phyloP scores from a whole-genome alignment of 2,329 filamentous ascomycete species.

The Phaeosphaeriaceae sp. region DNA sequence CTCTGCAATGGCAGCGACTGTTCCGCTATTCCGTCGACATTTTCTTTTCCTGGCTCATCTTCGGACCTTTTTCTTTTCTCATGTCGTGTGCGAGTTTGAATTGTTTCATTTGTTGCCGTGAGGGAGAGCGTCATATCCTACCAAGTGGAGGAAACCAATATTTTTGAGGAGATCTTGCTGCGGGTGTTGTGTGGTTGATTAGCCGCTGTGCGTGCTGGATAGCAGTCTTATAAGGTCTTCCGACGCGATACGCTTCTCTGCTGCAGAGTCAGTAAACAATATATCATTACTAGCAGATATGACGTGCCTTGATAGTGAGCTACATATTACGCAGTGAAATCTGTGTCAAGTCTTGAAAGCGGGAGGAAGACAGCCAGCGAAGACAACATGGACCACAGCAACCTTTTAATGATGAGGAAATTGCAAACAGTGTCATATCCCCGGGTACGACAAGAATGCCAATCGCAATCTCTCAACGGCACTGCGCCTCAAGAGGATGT shows the following conservation, averaged over 20 bases:
- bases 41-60: conserved; percentile 3
- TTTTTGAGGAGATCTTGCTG: conserved; percentile 27
- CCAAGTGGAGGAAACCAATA: conserved; percentile 16
- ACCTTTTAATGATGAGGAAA: conserved; percentile 1
- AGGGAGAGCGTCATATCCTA: conserved; percentile 17
- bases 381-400: not conserved
- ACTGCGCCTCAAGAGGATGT: not conserved
- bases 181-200: conserved; percentile 25
- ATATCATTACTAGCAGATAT: conserved; percentile 18
- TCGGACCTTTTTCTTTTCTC: conserved; percentile 19
- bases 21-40: conserved; percentile 10
- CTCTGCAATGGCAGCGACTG: not conserved
- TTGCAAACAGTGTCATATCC: not conserved
- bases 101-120: conserved; percentile 23
- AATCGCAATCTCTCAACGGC: conserved; percentile 6
- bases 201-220: conserved; percentile 45
- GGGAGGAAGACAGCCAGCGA: not conserved
- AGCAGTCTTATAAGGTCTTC: conserved; percentile 31
- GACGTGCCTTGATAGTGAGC: not conserved
- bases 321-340: no score
- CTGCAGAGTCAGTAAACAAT: conserved; percentile 35
- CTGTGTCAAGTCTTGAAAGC: not conserved
- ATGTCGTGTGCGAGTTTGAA: conserved; percentile 11
- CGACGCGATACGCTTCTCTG: conserved; percentile 23
- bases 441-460: conserved; percentile 1